These are phyloP conservation scores for Enteropsectra breve DNA, from an alignment of 371 early-diverging fungal species.

Conservation along the genomic window DNA sequence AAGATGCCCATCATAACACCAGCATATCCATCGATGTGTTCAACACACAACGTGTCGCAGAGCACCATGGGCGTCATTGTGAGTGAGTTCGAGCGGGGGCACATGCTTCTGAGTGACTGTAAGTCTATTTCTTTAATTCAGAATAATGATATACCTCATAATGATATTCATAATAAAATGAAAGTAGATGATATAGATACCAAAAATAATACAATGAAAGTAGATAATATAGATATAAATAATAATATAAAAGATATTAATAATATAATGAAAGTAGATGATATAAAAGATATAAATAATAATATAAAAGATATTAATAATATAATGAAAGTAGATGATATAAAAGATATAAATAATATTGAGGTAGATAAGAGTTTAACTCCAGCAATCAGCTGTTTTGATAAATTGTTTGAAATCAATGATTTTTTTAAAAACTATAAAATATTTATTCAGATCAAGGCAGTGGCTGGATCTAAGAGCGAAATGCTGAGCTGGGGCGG, in stretches of 20 bases:
- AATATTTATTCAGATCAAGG: conserved; percentile 78
- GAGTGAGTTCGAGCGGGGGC: conserved; percentile 65
- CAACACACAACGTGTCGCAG: conserved; percentile 89
- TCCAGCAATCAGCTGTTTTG: conserved; percentile 61
- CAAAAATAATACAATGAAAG: too few species aligned
- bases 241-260: too few species aligned
- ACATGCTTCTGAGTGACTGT: conserved; percentile 39
- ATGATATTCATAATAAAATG: too few species aligned
- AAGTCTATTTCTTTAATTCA: too few species aligned
- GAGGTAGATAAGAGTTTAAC: too few species aligned
- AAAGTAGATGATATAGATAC: too few species aligned
- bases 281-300: too few species aligned
- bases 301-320: too few species aligned
- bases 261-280: too few species aligned
- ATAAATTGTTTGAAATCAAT: conserved; percentile 68
- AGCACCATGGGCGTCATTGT: conserved; percentile 76
- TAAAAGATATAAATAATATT: too few species aligned
- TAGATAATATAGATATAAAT: too few species aligned
- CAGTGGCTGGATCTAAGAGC: conserved; percentile 17
- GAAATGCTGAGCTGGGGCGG: conserved; percentile 65
- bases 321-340: conserved; percentile 1
- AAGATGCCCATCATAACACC: conserved; percentile 99
- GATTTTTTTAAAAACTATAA: conserved; percentile 80
- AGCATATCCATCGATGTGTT: conserved; percentile 96
- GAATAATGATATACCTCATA: too few species aligned